Evolutionary conservation across 73 alveolate species (phyloP).

Genomic region (Paramecium caudatum): DNA sequence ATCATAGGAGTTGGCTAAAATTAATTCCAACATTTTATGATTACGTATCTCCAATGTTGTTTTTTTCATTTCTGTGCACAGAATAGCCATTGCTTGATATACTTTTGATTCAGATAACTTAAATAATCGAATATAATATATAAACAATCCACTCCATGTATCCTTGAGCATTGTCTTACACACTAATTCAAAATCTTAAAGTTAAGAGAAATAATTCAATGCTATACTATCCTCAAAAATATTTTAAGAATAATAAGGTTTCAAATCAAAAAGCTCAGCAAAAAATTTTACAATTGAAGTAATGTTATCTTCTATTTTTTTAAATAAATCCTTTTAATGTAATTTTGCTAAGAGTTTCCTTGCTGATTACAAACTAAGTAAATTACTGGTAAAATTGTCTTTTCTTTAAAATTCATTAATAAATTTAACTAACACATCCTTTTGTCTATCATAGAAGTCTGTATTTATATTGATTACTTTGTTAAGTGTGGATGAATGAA

Average conservation of each 20-base stretch:
- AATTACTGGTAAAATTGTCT: not conserved
- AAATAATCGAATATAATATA: constrained; percentile 4
- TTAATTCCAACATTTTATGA: not conserved
- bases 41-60: not conserved
- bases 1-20: constrained; percentile 15
- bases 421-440: not conserved
- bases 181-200: constrained; percentile 29
- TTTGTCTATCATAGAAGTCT: not conserved
- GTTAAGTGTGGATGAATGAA: not conserved
- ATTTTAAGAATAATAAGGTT: not conserved
- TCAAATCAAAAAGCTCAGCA: not conserved
- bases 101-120: not conserved
- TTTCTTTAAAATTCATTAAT: constrained; percentile 1
- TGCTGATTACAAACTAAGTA: not conserved
- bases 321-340: constrained; percentile 15
- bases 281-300: not conserved
- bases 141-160: not conserved
- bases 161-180: not conserved
- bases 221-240: not conserved
- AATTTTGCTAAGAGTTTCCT: not conserved
- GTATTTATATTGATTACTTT: not conserved
- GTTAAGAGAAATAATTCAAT: not conserved
- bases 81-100: not conserved
- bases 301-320: not conserved
- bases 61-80: constrained; percentile 1